These are phyloP conservation scores for Austroboletus festivus DNA, from an alignment of 768 basidiomycete genomes.

Conservation along the genomic window DNA sequence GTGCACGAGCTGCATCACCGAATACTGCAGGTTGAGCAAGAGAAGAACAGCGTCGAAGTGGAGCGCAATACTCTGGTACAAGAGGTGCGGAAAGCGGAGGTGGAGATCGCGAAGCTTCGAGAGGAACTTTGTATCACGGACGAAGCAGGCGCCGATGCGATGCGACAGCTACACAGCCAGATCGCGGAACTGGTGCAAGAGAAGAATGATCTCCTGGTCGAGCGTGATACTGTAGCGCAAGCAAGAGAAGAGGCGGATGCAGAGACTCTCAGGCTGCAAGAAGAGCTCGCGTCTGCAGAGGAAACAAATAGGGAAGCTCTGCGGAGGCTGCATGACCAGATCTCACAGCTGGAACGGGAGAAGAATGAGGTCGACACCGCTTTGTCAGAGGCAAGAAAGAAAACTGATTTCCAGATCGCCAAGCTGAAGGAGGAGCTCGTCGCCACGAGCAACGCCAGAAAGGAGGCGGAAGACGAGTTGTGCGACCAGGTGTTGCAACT, in stretches of 20 bases:
- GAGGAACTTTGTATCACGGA: constrained; percentile 30
- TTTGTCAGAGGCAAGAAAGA: constrained; percentile 42
- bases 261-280: constrained; percentile 31
- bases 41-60: constrained; percentile 47
- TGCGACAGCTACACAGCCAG: constrained; percentile 73
- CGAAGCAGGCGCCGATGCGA: constrained; percentile 67
- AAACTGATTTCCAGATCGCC: constrained; percentile 9
- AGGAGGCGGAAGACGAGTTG: constrained; percentile 29
- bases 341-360: constrained; percentile 9
- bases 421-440: constrained; percentile 44
- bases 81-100: background rate
- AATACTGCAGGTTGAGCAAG: constrained; percentile 67
- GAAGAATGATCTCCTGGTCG: constrained; percentile 43
- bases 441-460: constrained; percentile 43
- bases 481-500: constrained; percentile 8
- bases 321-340: constrained; percentile 22
- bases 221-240: background rate
- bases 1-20: constrained; percentile 72
- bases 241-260: background rate
- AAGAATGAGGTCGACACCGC: constrained; percentile 57
- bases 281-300: constrained; percentile 46
- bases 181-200: constrained; percentile 68
- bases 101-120: background rate
- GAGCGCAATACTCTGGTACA: constrained; percentile 42
- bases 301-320: constrained; percentile 33